These are phyloP conservation scores for Crithidia expoeki DNA, from an alignment of 208 protist species.

Conservation along the genomic window DNA sequence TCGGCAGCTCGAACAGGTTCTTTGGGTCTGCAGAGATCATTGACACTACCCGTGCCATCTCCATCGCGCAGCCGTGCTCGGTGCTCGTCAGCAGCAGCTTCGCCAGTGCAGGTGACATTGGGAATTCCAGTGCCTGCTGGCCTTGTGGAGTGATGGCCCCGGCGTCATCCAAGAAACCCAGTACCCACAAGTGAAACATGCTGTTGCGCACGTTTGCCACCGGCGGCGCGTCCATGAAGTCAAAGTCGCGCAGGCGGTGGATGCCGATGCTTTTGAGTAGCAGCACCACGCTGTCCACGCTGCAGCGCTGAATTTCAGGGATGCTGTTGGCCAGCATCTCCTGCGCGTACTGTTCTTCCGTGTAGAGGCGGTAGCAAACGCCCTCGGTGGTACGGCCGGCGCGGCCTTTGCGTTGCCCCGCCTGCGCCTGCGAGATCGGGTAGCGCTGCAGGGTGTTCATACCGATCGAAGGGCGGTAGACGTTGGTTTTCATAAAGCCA, in stretches of 20 bases:
- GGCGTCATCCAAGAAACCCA: slow-evolving; percentile 97
- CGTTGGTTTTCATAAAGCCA: slow-evolving; percentile 99
- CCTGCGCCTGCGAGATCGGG: slow-evolving; percentile 96
- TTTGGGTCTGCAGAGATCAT: slow-evolving; percentile 96
- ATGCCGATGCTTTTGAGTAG: slow-evolving; percentile 97
- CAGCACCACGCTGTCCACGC: slow-evolving; percentile 94
- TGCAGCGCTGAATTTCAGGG: slow-evolving; percentile 98
- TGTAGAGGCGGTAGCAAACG: slow-evolving; percentile 97
- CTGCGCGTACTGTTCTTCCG: slow-evolving; percentile 93
- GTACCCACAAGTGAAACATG: slow-evolving; percentile 98
- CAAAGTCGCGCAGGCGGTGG: slow-evolving; percentile 96
- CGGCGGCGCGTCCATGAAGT: slow-evolving; percentile 99
- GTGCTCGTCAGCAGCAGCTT: slow-evolving; percentile 95
- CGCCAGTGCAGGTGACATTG: slow-evolving; percentile 96
- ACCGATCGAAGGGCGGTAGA: slow-evolving; percentile 97
- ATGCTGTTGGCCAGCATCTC: slow-evolving; percentile 96
- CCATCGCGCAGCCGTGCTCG: slow-evolving; percentile 82
- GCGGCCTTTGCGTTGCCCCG: slow-evolving; percentile 96
- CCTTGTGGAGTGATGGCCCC: slow-evolving; percentile 96
- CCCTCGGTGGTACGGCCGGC: slow-evolving; percentile 97
- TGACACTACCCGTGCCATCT: slow-evolving; percentile 95
- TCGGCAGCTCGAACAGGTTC: slow-evolving; percentile 96
- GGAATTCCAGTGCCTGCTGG: slow-evolving; percentile 97
- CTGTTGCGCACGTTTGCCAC: slow-evolving; percentile 93
- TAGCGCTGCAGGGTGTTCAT: slow-evolving; percentile 97